Evolutionary conservation across 169 alveolate species (phyloP).

Genomic region (Eimeria praecox): DNA sequence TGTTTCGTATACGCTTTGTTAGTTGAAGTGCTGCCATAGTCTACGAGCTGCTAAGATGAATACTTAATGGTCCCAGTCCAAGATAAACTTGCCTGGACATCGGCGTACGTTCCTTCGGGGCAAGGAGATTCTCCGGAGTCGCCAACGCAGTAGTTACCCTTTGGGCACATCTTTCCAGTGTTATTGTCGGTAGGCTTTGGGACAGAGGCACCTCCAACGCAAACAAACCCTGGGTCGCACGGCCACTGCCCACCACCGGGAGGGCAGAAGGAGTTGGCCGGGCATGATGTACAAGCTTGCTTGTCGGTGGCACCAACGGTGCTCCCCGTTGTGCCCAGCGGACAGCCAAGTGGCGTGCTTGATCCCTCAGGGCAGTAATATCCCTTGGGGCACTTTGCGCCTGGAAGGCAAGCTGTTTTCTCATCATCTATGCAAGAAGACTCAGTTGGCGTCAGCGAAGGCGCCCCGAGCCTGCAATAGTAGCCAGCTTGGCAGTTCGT

Average conservation of each 20-base stretch:
- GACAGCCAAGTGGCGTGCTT: constrained; percentile 68
- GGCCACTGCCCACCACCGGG: constrained; percentile 76
- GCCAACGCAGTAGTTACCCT: constrained; percentile 65
- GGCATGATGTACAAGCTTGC: constrained; percentile 22
- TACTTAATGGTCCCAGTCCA: not conserved
- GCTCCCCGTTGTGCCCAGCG: constrained; percentile 63
- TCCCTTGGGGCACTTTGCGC: constrained; percentile 83
- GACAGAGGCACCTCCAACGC: constrained; percentile 68
- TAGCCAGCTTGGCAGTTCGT: constrained; percentile 59
- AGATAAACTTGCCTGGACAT: constrained; percentile 18
- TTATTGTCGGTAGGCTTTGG: constrained; percentile 20
- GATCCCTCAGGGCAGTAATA: constrained; percentile 82
- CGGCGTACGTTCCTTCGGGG: constrained; percentile 56
- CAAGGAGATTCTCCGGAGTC: not conserved
- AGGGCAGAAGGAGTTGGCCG: constrained; percentile 43
- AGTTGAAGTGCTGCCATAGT: not conserved
- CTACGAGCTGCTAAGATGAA: not conserved
- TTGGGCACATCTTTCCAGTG: constrained; percentile 15
- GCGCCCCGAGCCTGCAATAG: constrained; percentile 71
- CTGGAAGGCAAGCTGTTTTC: constrained; percentile 63
- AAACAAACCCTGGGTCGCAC: constrained; percentile 67
- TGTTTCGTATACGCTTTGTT: not conserved
- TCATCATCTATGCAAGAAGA: constrained; percentile 13
- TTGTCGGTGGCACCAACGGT: not conserved
- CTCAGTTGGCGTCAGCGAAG: constrained; percentile 27